phyloP scores from a whole-genome alignment of 2,329 filamentous ascomycete genomes.

The Bisporella sp. region DNA sequence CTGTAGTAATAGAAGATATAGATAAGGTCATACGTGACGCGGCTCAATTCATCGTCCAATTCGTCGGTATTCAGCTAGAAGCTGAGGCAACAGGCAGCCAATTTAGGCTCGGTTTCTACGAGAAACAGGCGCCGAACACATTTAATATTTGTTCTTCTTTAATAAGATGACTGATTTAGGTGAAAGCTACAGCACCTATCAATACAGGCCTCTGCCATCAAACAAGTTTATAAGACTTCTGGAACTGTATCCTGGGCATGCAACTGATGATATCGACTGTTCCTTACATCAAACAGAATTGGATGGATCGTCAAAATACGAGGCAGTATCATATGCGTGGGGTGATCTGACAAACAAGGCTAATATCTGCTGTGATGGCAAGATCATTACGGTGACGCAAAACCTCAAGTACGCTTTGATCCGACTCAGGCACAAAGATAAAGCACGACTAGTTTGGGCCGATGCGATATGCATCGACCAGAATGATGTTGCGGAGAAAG shows the following conservation, averaged over 20 bases:
- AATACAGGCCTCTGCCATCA: conserved; percentile 5
- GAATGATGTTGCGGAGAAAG: conserved; percentile 14
- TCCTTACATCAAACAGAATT: conserved; percentile 3
- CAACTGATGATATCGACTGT: conserved; percentile 3
- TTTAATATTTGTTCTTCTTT: not conserved
- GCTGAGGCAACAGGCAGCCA: too few relatives aligned
- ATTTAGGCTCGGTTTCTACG: too few relatives aligned
- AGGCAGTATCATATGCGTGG: conserved; percentile 8
- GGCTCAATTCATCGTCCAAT: too few relatives aligned
- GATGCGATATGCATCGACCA: conserved; percentile 24
- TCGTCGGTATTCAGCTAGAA: too few relatives aligned
- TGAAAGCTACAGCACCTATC: not conserved
- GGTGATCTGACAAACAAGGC: conserved; percentile 3
- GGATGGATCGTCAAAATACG: conserved; percentile 5
- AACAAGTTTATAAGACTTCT: conserved; percentile 6
- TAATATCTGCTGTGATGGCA: conserved; percentile 2
- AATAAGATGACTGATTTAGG: conserved; percentile 1
- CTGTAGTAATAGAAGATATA: too few relatives aligned
- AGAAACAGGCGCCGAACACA: too few relatives aligned
- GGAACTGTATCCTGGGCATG: conserved; percentile 3
- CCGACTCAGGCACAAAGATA: conserved; percentile 4
- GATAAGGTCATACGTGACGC: too few relatives aligned
- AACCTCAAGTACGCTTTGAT: conserved; percentile 2
- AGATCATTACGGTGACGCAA: conserved; percentile 3
- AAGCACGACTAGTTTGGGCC: conserved; percentile 12